phyloP scores from a whole-genome alignment of 805 yeast genomes.

The Wickerhamiella kazuoi region DNA sequence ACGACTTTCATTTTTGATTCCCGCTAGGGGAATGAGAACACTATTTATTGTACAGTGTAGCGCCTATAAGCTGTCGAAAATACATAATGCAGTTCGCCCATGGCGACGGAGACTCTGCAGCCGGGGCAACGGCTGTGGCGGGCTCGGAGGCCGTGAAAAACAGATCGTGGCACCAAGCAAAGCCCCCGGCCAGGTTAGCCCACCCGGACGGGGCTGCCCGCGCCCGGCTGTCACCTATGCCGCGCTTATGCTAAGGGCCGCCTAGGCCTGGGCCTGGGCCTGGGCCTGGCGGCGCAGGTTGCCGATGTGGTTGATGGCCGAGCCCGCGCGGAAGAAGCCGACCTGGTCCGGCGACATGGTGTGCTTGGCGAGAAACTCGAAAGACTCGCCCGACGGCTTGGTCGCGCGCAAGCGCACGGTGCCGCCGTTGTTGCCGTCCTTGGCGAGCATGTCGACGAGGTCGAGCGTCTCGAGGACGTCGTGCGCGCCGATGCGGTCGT shows the following conservation, averaged over 20 bases:
- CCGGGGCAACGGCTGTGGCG: no score
- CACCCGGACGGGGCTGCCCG: no score
- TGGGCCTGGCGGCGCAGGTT: slow-evolving; percentile 20
- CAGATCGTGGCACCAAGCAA: no score
- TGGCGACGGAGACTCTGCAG: no score
- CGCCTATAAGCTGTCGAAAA: no score
- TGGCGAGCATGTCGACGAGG: slow-evolving; percentile 56
- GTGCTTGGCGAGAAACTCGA: slow-evolving; percentile 64
- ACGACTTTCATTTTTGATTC: background rate
- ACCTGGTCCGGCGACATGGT: slow-evolving; percentile 95
- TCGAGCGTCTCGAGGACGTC: slow-evolving; percentile 64
- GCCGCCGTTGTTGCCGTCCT: slow-evolving; percentile 82
- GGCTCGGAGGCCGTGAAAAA: no score
- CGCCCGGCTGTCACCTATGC: no score
- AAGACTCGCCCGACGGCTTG: slow-evolving; percentile 49
- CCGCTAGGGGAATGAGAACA: background rate
- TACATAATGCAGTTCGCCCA: no score
- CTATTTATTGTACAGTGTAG: slow-evolving; percentile 1
- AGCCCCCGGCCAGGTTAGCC: no score
- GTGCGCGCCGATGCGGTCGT: slow-evolving; percentile 60
- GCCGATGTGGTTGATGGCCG: slow-evolving; percentile 88
- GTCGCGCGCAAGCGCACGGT: slow-evolving; percentile 51
- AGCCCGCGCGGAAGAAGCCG: slow-evolving; percentile 91
- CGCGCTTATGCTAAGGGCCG: no score
- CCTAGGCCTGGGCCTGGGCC: no score